Percentiles rank a stretch among this genome's conserved stretches.
These are phyloP conservation scores for Monosporascus sp. DNA, from an alignment of 2,329 filamentous ascomycete genomes.

Conservation along the genomic window DNA sequence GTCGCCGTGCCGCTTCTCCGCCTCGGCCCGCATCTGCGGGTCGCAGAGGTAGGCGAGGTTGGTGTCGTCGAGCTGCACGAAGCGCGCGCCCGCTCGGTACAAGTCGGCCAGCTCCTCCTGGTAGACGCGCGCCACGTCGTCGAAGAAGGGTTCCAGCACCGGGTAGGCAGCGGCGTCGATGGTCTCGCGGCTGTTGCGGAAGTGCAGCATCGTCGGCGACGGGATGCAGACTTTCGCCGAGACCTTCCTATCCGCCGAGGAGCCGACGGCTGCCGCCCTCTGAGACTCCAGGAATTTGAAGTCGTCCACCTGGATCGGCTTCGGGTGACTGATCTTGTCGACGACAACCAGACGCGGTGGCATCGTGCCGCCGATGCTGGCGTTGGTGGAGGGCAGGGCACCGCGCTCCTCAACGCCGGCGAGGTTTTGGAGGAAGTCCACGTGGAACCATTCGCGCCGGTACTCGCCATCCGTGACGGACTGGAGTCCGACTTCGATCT, in stretches of 20 bases:
- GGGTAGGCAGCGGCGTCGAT: conserved; percentile 50
- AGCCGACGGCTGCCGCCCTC: conserved; percentile 29
- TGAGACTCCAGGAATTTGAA: conserved; percentile 47
- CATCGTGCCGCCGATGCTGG: conserved; percentile 42
- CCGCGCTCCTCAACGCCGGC: conserved; percentile 48
- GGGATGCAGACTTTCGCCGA: conserved; percentile 54
- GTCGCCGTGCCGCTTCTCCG: conserved; percentile 46
- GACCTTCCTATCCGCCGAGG: conserved; percentile 23
- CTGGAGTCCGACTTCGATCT: conserved; percentile 43
- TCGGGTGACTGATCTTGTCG: conserved; percentile 48
- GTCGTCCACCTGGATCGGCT: conserved; percentile 51
- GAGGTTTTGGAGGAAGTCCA: conserved; percentile 52
- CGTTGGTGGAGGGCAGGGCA: conserved; percentile 34
- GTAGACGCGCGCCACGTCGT: conserved; percentile 48
- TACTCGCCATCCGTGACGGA: conserved; percentile 53
- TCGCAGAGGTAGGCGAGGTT: conserved; percentile 57
- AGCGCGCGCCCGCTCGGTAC: conserved; percentile 47
- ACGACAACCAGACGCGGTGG: conserved; percentile 50
- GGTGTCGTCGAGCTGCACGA: conserved; percentile 54
- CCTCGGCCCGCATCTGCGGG: conserved; percentile 47
- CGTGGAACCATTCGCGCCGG: conserved; percentile 52
- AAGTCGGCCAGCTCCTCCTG: conserved; percentile 48
- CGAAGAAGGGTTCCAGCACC: conserved; percentile 49
- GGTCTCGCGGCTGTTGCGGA: conserved; percentile 48
- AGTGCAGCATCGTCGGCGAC: conserved; percentile 55